These are phyloP conservation scores for Neurospora cerealis DNA, from an alignment of 495 filamentous ascomycete genomes.

Conservation along the genomic window DNA sequence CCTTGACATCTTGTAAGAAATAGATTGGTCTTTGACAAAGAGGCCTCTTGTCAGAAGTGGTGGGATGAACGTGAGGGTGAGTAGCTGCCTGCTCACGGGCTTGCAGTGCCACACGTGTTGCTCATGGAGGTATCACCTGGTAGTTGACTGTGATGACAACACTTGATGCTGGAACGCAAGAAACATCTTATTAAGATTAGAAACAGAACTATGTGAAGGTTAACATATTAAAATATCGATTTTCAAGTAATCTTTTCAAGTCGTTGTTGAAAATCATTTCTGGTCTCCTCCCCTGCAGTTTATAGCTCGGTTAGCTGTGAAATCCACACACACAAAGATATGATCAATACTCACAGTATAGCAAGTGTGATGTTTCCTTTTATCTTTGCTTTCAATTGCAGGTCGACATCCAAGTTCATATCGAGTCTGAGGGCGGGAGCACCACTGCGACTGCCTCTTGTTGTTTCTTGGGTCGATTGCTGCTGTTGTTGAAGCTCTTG, in stretches of 20 bases:
- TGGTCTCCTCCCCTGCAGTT: not conserved
- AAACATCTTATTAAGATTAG: not conserved
- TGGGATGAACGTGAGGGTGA: not conserved
- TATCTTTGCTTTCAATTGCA: conserved; percentile 21
- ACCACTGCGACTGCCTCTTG: conserved; percentile 3
- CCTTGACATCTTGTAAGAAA: not conserved
- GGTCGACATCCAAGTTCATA: conserved; percentile 20
- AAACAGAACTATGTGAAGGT: not conserved
- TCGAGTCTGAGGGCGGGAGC: conserved; percentile 19
- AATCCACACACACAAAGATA: not conserved
- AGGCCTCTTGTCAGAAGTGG: not conserved
- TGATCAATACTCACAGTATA: conserved; percentile 10
- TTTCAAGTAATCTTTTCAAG: not conserved
- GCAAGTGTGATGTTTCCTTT: conserved; percentile 17
- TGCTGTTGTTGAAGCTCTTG: not conserved
- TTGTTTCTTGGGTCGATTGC: not conserved
- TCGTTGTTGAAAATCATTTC: not conserved
- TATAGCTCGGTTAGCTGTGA: not conserved
- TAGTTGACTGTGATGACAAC: not conserved
- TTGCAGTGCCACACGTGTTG: not conserved
- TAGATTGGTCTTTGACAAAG: not conserved
- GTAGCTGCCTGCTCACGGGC: not conserved
- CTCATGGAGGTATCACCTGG: not conserved
- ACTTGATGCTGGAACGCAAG: not conserved
- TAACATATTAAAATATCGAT: not conserved